Percentiles rank a stretch among this genome's conserved stretches.
Conservation (phyloP, 2,329 filamentous ascomycete species). For the Fusarium paranaense region DNA sequence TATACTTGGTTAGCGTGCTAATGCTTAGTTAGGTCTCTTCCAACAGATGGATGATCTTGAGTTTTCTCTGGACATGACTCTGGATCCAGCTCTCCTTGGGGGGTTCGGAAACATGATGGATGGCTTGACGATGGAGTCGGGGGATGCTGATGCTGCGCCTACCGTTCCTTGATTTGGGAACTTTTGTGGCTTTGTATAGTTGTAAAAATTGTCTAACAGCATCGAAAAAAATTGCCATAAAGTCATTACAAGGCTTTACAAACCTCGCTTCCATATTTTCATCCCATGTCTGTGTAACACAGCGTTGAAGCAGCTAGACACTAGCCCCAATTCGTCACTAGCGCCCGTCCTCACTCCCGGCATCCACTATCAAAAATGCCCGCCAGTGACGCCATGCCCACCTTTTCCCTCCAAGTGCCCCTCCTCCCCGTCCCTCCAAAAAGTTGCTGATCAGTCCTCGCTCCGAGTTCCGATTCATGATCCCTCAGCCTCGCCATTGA, state of each 20-base stretch:
- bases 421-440: background rate
- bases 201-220: too few species aligned
- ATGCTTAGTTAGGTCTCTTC: background rate
- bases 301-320: background rate
- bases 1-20: background rate
- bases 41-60: background rate
- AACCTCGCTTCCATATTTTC: too few species aligned
- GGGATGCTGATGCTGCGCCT: too few species aligned
- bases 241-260: too few species aligned
- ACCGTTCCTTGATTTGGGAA: too few species aligned
- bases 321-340: background rate
- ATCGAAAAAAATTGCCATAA: too few species aligned
- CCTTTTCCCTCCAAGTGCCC: background rate
- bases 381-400: background rate
- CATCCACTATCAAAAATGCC: background rate
- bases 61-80: conserved; percentile 1
- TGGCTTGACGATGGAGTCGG: too few species aligned
- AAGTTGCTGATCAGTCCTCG: background rate
- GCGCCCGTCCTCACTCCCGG: background rate
- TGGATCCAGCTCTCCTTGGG: conserved; percentile 22
- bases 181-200: too few species aligned
- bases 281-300: background rate
- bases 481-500: background rate
- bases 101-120: conserved; percentile 1
- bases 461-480: background rate